A percentile compares a stretch with the other conserved stretches of the same genome.
Evolutionary conservation across 768 basidiomycete genomes (phyloP).

Genomic region (Royoungia palumana): DNA sequence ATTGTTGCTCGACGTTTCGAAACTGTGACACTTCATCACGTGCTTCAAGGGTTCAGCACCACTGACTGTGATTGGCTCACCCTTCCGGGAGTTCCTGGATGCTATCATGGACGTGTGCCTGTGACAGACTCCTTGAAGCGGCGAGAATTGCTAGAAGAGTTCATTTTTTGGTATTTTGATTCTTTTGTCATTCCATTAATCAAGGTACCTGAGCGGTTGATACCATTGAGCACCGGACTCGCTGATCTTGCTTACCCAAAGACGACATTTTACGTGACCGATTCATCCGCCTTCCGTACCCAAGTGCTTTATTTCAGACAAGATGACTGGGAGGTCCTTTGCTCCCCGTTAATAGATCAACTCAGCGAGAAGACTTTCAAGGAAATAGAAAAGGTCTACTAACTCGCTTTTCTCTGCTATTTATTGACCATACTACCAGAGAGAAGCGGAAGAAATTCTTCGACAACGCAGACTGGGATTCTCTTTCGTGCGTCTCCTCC

Average conservation of each 20-base stretch:
- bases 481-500: constrained; percentile 84
- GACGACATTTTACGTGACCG: constrained; percentile 94
- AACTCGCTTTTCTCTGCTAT: not conserved
- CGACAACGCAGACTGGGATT: constrained; percentile 75
- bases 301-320: constrained; percentile 89
- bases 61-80: constrained; percentile 79
- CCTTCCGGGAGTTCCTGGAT: constrained; percentile 37
- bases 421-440: constrained; percentile 35
- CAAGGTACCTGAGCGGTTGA: constrained; percentile 47
- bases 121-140: constrained; percentile 73
- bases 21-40: constrained; percentile 66
- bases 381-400: constrained; percentile 59
- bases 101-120: constrained; percentile 47
- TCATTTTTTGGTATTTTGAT: constrained; percentile 94
- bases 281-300: constrained; percentile 82
- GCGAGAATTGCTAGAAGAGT: constrained; percentile 79
- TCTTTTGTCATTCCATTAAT: constrained; percentile 77
- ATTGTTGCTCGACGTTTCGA: constrained; percentile 80
- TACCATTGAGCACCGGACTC: not conserved
- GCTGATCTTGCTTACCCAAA: constrained; percentile 27
- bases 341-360: constrained; percentile 75
- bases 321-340: constrained; percentile 87
- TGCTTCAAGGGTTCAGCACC: constrained; percentile 73
- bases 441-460: constrained; percentile 61
- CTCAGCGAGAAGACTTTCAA: constrained; percentile 69